These are phyloP conservation scores for Nepenthes gracilis DNA, from an alignment of 148 eudicot genomes.

Conservation along the genomic window DNA sequence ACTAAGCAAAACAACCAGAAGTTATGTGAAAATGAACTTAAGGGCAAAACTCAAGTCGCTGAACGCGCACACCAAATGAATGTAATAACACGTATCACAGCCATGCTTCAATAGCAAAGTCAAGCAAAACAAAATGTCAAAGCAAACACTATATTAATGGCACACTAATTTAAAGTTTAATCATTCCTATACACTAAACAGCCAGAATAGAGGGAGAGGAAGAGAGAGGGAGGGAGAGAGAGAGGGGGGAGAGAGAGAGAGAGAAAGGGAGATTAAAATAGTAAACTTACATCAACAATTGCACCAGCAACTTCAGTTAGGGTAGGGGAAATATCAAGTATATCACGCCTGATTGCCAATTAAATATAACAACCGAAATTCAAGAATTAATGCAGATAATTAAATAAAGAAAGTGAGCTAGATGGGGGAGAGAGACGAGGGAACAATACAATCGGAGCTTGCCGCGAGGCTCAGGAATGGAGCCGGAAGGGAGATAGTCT, in stretches of 20 bases:
- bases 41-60: too few relatives aligned
- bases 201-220: too few relatives aligned
- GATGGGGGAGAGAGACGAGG: not conserved
- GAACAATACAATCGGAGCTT: conserved; percentile 58
- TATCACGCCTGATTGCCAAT: conserved; percentile 44
- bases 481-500: conserved; percentile 67
- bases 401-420: not conserved
- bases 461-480: conserved; percentile 53
- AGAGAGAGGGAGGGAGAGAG: too few relatives aligned
- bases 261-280: too few relatives aligned
- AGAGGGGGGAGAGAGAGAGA: too few relatives aligned
- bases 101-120: too few relatives aligned
- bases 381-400: not conserved
- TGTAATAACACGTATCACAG: not conserved
- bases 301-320: conserved; percentile 96
- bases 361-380: not conserved
- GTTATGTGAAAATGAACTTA: too few relatives aligned
- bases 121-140: not conserved
- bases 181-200: too few relatives aligned
- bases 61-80: not conserved
- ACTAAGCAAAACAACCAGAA: too few relatives aligned
- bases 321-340: conserved; percentile 86
- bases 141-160: not conserved
- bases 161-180: too few relatives aligned
- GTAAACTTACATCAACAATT: conserved; percentile 65